Conservation (phyloP, 371 early-diverging fungal species). For the Capniomyces stellatus region DNA sequence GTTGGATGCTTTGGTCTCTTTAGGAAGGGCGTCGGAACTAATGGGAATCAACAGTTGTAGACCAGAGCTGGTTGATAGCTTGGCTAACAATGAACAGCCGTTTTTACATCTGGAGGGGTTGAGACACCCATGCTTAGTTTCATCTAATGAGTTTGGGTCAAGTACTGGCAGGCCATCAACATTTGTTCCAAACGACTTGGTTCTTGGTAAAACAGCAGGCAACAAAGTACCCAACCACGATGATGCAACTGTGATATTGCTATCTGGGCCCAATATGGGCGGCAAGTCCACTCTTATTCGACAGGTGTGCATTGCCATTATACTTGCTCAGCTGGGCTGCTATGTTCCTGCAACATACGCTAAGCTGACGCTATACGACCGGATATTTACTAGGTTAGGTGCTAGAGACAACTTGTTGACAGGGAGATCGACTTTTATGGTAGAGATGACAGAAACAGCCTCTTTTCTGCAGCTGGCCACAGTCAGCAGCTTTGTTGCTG, state of each 20-base stretch:
- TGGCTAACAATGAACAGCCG: neutral
- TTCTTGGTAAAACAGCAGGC: slow-evolving; percentile 35
- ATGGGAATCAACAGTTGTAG: slow-evolving; percentile 56
- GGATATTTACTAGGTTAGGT: slow-evolving; percentile 94
- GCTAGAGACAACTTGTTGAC: slow-evolving; percentile 94
- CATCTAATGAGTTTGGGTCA: slow-evolving; percentile 1
- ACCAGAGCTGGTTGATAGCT: slow-evolving; percentile 40
- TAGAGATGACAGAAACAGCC: slow-evolving; percentile 91
- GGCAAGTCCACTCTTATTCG: slow-evolving; percentile 94
- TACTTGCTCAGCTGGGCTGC: slow-evolving; percentile 97
- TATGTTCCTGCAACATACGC: slow-evolving; percentile 82
- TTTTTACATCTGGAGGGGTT: slow-evolving; percentile 59
- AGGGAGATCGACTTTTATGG: slow-evolving; percentile 99
- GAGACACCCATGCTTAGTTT: slow-evolving; percentile 65
- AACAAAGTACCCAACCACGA: slow-evolving; percentile 2
- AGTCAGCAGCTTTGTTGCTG: slow-evolving; percentile 82
- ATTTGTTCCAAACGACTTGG: slow-evolving; percentile 88
- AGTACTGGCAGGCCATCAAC: slow-evolving; percentile 23
- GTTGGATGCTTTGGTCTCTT: slow-evolving; percentile 78
- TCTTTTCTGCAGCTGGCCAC: slow-evolving; percentile 90
- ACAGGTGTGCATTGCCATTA: slow-evolving; percentile 90
- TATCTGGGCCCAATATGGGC: slow-evolving; percentile 97
- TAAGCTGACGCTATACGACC: slow-evolving; percentile 74
- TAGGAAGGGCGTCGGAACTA: slow-evolving; percentile 48
- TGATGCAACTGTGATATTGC: slow-evolving; percentile 59